A percentile compares a stretch with the other conserved stretches of the same genome.
Conservation (phyloP, 805 yeast species). For the Zygoascus bituminiphila region DNA sequence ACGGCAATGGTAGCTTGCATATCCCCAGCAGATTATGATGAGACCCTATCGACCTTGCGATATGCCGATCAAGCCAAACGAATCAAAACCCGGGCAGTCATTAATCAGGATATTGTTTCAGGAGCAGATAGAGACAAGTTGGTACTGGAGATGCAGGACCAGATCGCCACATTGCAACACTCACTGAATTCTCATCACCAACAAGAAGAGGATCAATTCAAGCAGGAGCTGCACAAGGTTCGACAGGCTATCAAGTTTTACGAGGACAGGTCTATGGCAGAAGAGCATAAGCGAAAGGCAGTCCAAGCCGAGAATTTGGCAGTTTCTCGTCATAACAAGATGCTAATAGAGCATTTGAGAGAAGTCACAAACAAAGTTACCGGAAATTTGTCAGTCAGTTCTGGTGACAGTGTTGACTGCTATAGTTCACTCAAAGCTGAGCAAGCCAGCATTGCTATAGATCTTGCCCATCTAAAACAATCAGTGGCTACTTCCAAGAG, state of each 20-base stretch:
- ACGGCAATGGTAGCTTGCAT: constrained; percentile 84
- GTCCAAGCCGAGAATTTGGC: constrained; percentile 23
- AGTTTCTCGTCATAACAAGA: constrained; percentile 22
- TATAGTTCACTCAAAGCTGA: constrained; percentile 2
- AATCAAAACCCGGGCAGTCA: constrained; percentile 53
- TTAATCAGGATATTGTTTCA: constrained; percentile 38
- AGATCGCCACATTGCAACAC: constrained; percentile 27
- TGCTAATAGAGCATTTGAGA: constrained; percentile 23
- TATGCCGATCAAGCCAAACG: constrained; percentile 72
- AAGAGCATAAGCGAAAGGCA: constrained; percentile 27
- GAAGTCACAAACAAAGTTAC: constrained; percentile 17
- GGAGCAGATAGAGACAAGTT: constrained; percentile 32
- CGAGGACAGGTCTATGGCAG: constrained; percentile 25
- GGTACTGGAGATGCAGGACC: constrained; percentile 33
- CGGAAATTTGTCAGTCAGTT: not conserved
- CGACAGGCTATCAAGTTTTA: constrained; percentile 24
- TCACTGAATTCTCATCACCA: constrained; percentile 15
- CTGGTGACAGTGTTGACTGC: not conserved
- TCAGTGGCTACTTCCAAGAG: not conserved
- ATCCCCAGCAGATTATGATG: constrained; percentile 73
- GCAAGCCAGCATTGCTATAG: not conserved
- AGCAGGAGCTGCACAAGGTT: constrained; percentile 24
- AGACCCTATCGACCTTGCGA: constrained; percentile 63
- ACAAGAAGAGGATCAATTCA: constrained; percentile 20
- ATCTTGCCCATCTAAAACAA: not conserved